Conservation (phyloP, 1,284 basidiomycete species). For the Nidula niveotomentosa region DNA sequence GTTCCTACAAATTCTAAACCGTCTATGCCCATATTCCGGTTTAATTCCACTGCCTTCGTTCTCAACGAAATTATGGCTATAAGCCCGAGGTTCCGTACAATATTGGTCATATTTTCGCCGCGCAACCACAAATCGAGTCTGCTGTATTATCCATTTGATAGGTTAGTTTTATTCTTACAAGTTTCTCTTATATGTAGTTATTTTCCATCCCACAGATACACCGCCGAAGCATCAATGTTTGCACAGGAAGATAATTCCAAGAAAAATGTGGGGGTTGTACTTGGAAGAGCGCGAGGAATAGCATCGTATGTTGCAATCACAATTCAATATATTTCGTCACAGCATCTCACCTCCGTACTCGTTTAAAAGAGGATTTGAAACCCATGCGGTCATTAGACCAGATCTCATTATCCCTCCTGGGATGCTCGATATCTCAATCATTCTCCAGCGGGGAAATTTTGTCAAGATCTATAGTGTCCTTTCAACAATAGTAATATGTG, state of each 20-base stretch:
- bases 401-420: slow-evolving; percentile 13
- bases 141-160: slow-evolving; percentile 20
- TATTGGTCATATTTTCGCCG: slow-evolving; percentile 18
- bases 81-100: slow-evolving; percentile 18
- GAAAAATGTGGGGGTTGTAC: slow-evolving; percentile 11
- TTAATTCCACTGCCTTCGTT: slow-evolving; percentile 14
- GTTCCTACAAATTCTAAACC: slow-evolving; percentile 14
- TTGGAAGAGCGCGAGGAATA: slow-evolving; percentile 16
- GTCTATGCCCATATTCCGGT: slow-evolving; percentile 13
- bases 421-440: slow-evolving; percentile 15
- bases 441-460: slow-evolving; percentile 14
- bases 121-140: slow-evolving; percentile 14
- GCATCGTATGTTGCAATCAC: slow-evolving; percentile 12
- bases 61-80: slow-evolving; percentile 11
- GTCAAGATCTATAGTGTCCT: slow-evolving; percentile 18
- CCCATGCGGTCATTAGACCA: slow-evolving; percentile 8
- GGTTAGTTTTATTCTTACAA: slow-evolving; percentile 6
- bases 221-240: slow-evolving; percentile 18
- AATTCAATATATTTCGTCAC: background rate
- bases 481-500: slow-evolving; percentile 17
- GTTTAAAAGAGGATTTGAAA: slow-evolving; percentile 17
- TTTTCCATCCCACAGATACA: slow-evolving; percentile 11
- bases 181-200: background rate
- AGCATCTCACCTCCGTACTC: background rate
- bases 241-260: slow-evolving; percentile 15